Evolutionary conservation across 805 yeast species (phyloP).

Genomic region (Pichia californica): DNA sequence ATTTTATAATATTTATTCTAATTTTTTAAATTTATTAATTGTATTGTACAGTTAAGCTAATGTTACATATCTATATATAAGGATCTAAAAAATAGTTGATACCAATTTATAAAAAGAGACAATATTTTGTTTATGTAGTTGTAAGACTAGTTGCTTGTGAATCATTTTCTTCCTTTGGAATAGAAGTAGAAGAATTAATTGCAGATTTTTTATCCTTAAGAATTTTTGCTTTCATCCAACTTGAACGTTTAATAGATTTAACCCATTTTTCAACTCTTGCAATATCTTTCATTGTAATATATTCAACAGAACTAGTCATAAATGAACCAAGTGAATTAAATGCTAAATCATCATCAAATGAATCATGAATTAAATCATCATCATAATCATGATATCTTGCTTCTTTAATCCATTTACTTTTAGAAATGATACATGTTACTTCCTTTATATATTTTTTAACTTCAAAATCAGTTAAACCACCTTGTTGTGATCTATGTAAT

Average conservation of each 20-base stretch:
- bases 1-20: too few species aligned
- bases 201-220: neutral
- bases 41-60: too few species aligned
- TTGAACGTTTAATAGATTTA: neutral
- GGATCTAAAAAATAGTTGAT: too few species aligned
- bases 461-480: constrained; percentile 43
- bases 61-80: too few species aligned
- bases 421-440: constrained; percentile 46
- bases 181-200: too few species aligned
- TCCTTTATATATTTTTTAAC: constrained; percentile 47
- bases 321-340: constrained; percentile 9
- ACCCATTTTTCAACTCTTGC: constrained; percentile 4
- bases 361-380: constrained; percentile 7
- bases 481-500: constrained; percentile 48
- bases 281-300: constrained; percentile 1
- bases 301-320: constrained; percentile 3
- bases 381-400: constrained; percentile 22
- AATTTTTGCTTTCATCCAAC: too few species aligned
- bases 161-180: too few species aligned
- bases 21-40: too few species aligned
- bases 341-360: neutral
- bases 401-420: constrained; percentile 57
- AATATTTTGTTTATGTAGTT: too few species aligned
- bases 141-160: too few species aligned
- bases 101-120: too few species aligned